Conservation (phyloP, 2,329 filamentous ascomycete species). For the Hypoxylon sp. region DNA sequence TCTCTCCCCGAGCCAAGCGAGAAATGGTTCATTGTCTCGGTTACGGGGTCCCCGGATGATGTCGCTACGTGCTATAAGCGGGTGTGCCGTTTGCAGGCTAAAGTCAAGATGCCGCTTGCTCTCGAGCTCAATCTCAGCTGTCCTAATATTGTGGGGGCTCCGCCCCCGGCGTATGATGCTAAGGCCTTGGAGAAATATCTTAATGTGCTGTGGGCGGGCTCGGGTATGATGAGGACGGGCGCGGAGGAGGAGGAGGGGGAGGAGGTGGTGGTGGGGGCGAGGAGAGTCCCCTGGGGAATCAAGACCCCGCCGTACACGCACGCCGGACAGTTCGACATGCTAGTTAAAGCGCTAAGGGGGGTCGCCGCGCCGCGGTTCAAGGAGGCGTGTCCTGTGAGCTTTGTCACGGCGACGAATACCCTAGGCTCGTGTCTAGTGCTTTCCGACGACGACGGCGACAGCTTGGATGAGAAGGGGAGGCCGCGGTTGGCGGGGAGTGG, state of each 20-base stretch:
- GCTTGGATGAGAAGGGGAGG: constrained; percentile 37
- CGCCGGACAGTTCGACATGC: constrained; percentile 70
- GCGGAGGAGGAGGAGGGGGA: not conserved
- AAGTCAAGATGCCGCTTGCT: constrained; percentile 61
- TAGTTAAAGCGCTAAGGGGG: constrained; percentile 65
- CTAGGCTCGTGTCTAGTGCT: constrained; percentile 77
- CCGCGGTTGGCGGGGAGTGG: constrained; percentile 66
- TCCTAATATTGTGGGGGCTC: constrained; percentile 77
- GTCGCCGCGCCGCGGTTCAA: constrained; percentile 44
- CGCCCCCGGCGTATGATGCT: constrained; percentile 78
- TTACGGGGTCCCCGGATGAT: constrained; percentile 74
- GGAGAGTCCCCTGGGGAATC: constrained; percentile 67
- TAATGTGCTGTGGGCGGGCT: constrained; percentile 55
- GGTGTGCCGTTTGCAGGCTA: constrained; percentile 57
- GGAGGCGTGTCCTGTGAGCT: constrained; percentile 64
- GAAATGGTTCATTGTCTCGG: constrained; percentile 77
- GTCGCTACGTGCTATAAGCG: constrained; percentile 68
- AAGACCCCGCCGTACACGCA: constrained; percentile 85
- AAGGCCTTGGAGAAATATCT: constrained; percentile 68
- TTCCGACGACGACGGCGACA: constrained; percentile 44
- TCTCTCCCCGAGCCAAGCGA: constrained; percentile 12
- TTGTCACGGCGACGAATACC: constrained; percentile 82
- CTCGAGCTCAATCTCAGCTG: constrained; percentile 85
- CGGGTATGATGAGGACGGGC: constrained; percentile 2
- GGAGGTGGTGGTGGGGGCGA: constrained; percentile 7